Base-by-base conservation (phyloP, 83 land plant genomes). In the Picea abies region DNA sequence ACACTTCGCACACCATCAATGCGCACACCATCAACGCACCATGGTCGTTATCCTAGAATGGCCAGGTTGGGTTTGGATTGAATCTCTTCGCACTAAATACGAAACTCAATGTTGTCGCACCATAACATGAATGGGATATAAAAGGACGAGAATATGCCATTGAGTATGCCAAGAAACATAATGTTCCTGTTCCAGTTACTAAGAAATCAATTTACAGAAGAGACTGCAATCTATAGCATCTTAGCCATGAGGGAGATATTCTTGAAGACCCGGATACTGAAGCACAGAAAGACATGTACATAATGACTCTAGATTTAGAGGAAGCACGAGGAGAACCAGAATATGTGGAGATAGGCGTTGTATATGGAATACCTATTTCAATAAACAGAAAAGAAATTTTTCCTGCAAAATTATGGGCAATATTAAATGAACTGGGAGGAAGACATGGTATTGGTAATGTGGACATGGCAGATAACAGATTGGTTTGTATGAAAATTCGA, bases 401-500 rank as follows among this genome's bases (percentile, higher is more conserved):
- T 39, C 4, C 5, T 39, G 4, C 41, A 39, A 39, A 39, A 4
- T 39, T 39, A 39, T 39, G 0, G 41, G 41, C 41, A 4, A 5
- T 39, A 5, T 39, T 39, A 5, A 39, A 39, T 39, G 41, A 39
- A 39, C 5, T 39, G 5, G 41, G 41, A 39, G 4, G 41, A 4
- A 39, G 41, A 39, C 5, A 4, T 39, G 41, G 41, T 39, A 29
- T 29, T 29, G 29, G 29, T 1, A 29, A 29, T 29, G 29, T 29
- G 29, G 29, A 29, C 29, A 29, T 29, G 29, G 29, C 29, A 29
- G 29, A 29, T 29, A 29, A 98, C 83, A 86, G 99, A 41, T 90
- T 98, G 35, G 99, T 98, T 52, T 97, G 99, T 39, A 98, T 98
- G 99, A 98, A 98, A 81, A 94, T 96, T 29, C 90, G 99, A 22